Percentiles rank a stretch among this genome's conserved stretches.
phyloP scores from a whole-genome alignment of 129 eudicot genomes.

The Scalesia atractyloides region DNA sequence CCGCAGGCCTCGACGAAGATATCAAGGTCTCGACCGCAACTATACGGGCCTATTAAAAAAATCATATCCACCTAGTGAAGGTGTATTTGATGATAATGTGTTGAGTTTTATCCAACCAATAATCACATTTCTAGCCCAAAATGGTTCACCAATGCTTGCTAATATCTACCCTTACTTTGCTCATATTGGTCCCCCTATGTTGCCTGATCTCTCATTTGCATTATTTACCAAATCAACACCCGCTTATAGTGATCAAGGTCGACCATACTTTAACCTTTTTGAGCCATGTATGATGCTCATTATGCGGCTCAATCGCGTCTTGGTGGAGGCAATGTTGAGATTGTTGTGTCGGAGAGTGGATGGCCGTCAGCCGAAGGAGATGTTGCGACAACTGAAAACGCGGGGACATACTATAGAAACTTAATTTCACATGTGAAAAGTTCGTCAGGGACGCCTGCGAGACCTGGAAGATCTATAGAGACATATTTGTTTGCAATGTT shows the following conservation, averaged over 20 bases:
- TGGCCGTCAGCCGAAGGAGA: slow-evolving; percentile 46
- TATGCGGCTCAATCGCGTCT: slow-evolving; percentile 40
- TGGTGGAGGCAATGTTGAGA: slow-evolving; percentile 32
- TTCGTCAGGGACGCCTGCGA: slow-evolving; percentile 8
- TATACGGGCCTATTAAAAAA: slow-evolving; percentile 25
- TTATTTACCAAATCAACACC: slow-evolving; percentile 38
- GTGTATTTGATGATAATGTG: slow-evolving; percentile 15
- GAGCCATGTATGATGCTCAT: slow-evolving; percentile 47
- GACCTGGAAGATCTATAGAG: slow-evolving; percentile 11
- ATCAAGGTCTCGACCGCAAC: slow-evolving; percentile 44
- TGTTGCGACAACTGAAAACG: slow-evolving; percentile 37
- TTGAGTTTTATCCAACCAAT: slow-evolving; percentile 29
- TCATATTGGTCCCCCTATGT: slow-evolving; percentile 9
- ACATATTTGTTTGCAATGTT: slow-evolving; percentile 31
- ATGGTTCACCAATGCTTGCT: slow-evolving; percentile 42
- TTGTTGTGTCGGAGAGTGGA: slow-evolving; percentile 65
- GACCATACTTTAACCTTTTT: slow-evolving; percentile 44
- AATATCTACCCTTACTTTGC: slow-evolving; percentile 60
- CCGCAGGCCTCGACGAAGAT: slow-evolving; percentile 14
- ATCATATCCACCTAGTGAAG: slow-evolving; percentile 36
- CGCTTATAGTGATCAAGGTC: not conserved
- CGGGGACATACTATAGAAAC: slow-evolving; percentile 39
- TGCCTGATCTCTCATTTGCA: slow-evolving; percentile 29
- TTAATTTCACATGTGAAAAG: slow-evolving; percentile 37
- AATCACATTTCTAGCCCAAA: slow-evolving; percentile 30